Conservation (phyloP, 805 yeast species). For the Spathaspora hagerdaliae region DNA sequence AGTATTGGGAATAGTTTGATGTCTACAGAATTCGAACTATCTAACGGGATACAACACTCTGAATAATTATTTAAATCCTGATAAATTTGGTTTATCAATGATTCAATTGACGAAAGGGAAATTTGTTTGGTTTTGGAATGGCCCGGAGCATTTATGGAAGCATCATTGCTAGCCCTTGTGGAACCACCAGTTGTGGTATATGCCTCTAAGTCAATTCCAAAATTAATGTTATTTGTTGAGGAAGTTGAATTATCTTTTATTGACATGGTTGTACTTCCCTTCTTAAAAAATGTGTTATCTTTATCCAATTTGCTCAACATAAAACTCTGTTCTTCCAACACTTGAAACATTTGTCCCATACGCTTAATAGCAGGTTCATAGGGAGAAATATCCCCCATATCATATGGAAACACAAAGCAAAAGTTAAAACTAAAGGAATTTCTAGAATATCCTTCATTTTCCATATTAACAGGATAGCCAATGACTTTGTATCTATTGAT, state of each 20-base stretch:
- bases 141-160: constrained; percentile 10
- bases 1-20: constrained; percentile 90
- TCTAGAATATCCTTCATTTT: constrained; percentile 72
- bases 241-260: background rate
- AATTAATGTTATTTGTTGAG: constrained; percentile 1
- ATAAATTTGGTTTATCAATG: constrained; percentile 81
- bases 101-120: constrained; percentile 50
- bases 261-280: background rate
- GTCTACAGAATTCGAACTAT: constrained; percentile 83
- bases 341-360: constrained; percentile 83
- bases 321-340: constrained; percentile 84
- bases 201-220: constrained; percentile 4
- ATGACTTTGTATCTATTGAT: constrained; percentile 66
- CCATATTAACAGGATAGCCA: constrained; percentile 86
- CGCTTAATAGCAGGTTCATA: constrained; percentile 83
- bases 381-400: constrained; percentile 68
- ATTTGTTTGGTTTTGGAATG: constrained; percentile 23
- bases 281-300: constrained; percentile 38
- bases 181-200: background rate
- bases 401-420: constrained; percentile 84
- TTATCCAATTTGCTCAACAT: constrained; percentile 54
- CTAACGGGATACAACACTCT: constrained; percentile 93
- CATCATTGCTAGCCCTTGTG: constrained; percentile 3
- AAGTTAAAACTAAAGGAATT: constrained; percentile 92
- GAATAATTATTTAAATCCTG: constrained; percentile 94